phyloP scores from a whole-genome alignment of 2,329 filamentous ascomycete genomes.

The Paecilomyces variotii region DNA sequence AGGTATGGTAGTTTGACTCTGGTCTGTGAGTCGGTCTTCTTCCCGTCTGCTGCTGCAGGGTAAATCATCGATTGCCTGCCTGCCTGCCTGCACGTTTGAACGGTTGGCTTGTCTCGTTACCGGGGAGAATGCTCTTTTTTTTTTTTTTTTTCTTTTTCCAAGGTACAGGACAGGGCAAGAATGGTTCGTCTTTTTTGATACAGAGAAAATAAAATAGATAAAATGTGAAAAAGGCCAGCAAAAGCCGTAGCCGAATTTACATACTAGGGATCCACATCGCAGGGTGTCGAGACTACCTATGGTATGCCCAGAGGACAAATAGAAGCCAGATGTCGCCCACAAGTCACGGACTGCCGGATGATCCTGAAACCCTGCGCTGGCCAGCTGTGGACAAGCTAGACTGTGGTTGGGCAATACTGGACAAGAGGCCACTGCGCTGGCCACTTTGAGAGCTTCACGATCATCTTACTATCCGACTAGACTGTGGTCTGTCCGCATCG shows the following conservation, averaged over 20 bases:
- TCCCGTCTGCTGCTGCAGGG: not conserved
- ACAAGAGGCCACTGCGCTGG: not conserved
- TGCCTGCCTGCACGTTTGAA: not conserved
- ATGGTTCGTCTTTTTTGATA: not conserved
- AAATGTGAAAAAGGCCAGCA: too few relatives aligned
- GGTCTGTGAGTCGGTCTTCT: not conserved
- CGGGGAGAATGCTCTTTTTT: not conserved
- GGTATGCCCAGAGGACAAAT: not conserved
- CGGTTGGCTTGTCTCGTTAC: not conserved
- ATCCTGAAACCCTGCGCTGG: not conserved
- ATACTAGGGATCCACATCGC: not conserved
- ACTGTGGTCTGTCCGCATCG: not conserved
- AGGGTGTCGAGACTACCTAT: not conserved
- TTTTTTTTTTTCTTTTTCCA: not conserved
- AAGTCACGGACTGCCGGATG: not conserved
- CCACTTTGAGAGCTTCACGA: not conserved
- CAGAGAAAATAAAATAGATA: not conserved
- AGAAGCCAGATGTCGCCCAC: not conserved
- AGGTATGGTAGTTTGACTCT: too few relatives aligned
- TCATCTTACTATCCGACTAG: not conserved
- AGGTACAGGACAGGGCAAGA: not conserved
- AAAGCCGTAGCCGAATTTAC: too few relatives aligned
- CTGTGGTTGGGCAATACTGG: not conserved
- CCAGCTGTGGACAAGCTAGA: not conserved
- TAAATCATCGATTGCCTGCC: not conserved